A percentile compares a stretch with the other conserved stretches of the same genome.
Evolutionary conservation across 331 rosid species (phyloP).

Genomic region (Prunus yedoensis): DNA sequence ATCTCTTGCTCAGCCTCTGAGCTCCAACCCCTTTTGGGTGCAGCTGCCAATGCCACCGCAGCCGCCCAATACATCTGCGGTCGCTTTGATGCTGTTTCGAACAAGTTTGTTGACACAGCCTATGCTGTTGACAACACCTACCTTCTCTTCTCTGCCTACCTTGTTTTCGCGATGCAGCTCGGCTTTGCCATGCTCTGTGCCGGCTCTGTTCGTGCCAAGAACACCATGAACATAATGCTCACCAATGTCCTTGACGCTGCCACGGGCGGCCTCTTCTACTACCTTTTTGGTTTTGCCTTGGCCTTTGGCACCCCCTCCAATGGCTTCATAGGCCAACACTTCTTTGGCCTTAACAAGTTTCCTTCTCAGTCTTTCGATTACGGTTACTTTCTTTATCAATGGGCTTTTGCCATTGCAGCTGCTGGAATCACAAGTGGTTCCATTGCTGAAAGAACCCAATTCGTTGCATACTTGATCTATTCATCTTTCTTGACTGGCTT

Average conservation of each 20-base stretch:
- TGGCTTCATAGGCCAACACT: constrained; percentile 30
- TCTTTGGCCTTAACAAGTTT: constrained; percentile 25
- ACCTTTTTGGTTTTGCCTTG: constrained; percentile 29
- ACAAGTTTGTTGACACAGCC: constrained; percentile 28
- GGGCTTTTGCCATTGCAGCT: constrained; percentile 70
- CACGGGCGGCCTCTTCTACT: constrained; percentile 25
- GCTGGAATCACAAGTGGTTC: constrained; percentile 76
- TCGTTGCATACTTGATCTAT: constrained; percentile 55
- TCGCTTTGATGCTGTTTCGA: constrained; percentile 19
- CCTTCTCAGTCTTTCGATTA: constrained; percentile 46
- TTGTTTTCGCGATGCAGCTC: constrained; percentile 33
- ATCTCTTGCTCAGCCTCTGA: constrained; percentile 51
- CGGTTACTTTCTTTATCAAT: constrained; percentile 47
- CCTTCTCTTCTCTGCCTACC: constrained; percentile 35
- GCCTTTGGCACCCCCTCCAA: constrained; percentile 29
- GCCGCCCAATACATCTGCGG: constrained; percentile 27
- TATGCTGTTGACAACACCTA: constrained; percentile 28
- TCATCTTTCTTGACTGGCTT: constrained; percentile 59
- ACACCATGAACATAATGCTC: constrained; percentile 37
- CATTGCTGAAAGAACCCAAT: constrained; percentile 62
- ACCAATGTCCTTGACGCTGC: constrained; percentile 34
- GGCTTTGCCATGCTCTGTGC: constrained; percentile 36
- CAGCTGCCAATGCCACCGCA: constrained; percentile 9
- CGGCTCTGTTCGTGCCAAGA: constrained; percentile 28
- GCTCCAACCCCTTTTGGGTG: constrained; percentile 42